A percentile compares a stretch with the other conserved stretches of the same genome.
Evolutionary conservation across 2,329 filamentous ascomycete species (phyloP).

Genomic region (Xylariales sp.): DNA sequence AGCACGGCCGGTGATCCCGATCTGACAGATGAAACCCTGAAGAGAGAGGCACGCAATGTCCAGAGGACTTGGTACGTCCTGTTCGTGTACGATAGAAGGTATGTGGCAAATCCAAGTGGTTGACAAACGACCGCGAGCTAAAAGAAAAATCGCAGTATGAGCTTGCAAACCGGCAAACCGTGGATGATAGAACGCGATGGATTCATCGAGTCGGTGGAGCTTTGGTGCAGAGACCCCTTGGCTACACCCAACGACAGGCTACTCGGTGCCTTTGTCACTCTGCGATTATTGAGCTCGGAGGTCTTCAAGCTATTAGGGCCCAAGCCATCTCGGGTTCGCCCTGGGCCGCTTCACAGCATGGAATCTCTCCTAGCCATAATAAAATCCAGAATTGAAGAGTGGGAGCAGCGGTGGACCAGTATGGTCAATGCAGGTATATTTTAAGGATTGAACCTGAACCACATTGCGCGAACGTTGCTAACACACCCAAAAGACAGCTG

Average conservation of each 20-base stretch:
- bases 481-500: slow-evolving; percentile 12
- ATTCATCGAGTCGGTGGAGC: slow-evolving; percentile 29
- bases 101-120: slow-evolving; percentile 1
- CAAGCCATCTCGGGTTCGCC: slow-evolving; percentile 5
- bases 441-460: neutral
- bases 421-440: slow-evolving; percentile 2
- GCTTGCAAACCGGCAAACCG: slow-evolving; percentile 34
- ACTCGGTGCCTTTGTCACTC: slow-evolving; percentile 29
- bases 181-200: slow-evolving; percentile 35
- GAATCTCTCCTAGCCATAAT: slow-evolving; percentile 19
- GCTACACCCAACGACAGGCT: slow-evolving; percentile 24
- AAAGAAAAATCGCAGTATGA: slow-evolving; percentile 24
- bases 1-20: slow-evolving; percentile 1
- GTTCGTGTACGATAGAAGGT: slow-evolving; percentile 36
- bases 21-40: slow-evolving; percentile 9
- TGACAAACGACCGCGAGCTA: no score
- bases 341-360: slow-evolving; percentile 12
- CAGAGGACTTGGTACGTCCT: slow-evolving; percentile 32
- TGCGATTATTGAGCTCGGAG: slow-evolving; percentile 31
- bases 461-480: neutral
- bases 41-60: slow-evolving; percentile 26
- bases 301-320: slow-evolving; percentile 20
- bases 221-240: slow-evolving; percentile 25
- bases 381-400: slow-evolving; percentile 18
- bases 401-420: slow-evolving; percentile 15